These are phyloP conservation scores for Shiraia sp. DNA, from an alignment of 2,329 filamentous ascomycete genomes.

Conservation along the genomic window DNA sequence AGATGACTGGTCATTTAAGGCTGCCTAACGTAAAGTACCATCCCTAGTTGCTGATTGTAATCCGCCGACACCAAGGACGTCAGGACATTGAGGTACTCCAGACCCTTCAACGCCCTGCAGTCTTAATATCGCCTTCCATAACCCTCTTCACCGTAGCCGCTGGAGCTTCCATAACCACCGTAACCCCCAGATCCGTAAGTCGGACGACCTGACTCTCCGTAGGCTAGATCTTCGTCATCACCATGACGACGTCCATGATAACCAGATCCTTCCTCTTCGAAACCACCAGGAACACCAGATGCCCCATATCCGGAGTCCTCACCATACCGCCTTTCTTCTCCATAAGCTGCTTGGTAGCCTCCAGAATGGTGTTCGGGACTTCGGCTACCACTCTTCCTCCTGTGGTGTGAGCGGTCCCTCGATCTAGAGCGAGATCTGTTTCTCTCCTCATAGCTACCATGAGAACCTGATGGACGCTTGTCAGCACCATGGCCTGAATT, in stretches of 20 bases:
- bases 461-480: conserved; percentile 24
- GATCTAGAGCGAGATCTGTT: conserved; percentile 15
- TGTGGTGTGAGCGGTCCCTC: conserved; percentile 16
- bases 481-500: conserved; percentile 22
- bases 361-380: conserved; percentile 28
- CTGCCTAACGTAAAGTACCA: no score
- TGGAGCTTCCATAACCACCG: conserved; percentile 13
- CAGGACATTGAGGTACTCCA: neutral
- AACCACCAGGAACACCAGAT: conserved; percentile 9
- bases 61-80: no score
- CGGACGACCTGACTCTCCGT: conserved; percentile 20
- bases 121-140: conserved; percentile 23
- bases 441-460: conserved; percentile 6
- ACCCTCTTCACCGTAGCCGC: conserved; percentile 21
- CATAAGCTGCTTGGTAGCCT: conserved; percentile 22
- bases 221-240: conserved; percentile 17
- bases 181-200: conserved; percentile 10
- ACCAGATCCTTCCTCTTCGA: conserved; percentile 6
- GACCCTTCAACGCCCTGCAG: neutral
- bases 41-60: no score
- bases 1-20: no score
- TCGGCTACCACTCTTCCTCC: conserved; percentile 18
- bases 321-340: conserved; percentile 31
- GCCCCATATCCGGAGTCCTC: conserved; percentile 20
- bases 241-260: conserved; percentile 10